Conservation (phyloP, 2,329 filamentous ascomycete species). For the Thielaviopsis ethacetica region DNA sequence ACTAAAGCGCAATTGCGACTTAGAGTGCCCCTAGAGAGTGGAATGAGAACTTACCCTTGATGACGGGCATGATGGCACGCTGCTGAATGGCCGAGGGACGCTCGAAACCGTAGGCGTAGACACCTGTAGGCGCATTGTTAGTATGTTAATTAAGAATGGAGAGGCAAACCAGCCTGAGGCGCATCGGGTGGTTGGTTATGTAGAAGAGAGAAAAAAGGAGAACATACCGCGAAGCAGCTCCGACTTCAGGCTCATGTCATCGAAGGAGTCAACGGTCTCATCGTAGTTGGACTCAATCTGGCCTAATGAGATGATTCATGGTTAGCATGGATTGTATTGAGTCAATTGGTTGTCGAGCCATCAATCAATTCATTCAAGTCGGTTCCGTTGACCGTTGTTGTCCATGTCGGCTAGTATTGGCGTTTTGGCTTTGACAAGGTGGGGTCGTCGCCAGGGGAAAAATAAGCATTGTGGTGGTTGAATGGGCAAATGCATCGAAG, state of each 20-base stretch:
- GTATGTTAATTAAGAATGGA: neutral
- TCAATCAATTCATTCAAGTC: neutral
- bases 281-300: conserved; percentile 99
- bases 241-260: conserved; percentile 91
- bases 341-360: neutral
- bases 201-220: neutral
- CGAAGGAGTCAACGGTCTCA: conserved; percentile 98
- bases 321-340: neutral
- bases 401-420: neutral
- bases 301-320: conserved; percentile 34
- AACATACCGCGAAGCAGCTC: conserved; percentile 77
- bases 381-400: neutral
- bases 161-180: neutral
- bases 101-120: conserved; percentile 99
- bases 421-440: neutral
- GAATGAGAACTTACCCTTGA: conserved; percentile 61
- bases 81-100: conserved; percentile 98
- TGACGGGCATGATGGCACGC: conserved; percentile 99
- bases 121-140: conserved; percentile 33
- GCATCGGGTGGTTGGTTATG: conserved; percentile 7
- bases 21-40: neutral
- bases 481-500: neutral
- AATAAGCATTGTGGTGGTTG: neutral
- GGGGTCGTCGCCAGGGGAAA: conserved; percentile 1
- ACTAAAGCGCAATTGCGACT: neutral